Percentiles rank a stretch among this genome's conserved stretches.
phyloP scores from a whole-genome alignment of 768 basidiomycete species.

The Omphalotus guepiniiformis region DNA sequence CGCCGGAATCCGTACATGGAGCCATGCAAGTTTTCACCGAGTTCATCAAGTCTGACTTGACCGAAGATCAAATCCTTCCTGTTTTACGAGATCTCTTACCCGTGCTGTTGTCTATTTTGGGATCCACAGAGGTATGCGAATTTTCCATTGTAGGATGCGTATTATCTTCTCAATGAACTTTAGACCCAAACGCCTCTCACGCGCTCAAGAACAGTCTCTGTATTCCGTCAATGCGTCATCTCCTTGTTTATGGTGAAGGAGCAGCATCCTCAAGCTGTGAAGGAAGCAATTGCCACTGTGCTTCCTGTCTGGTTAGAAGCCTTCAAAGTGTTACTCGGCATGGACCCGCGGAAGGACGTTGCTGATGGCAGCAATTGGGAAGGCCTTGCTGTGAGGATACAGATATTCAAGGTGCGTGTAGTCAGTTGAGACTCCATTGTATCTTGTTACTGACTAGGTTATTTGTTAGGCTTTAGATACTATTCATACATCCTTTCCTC shows the following conservation, averaged over 20 bases:
- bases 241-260: constrained; percentile 95
- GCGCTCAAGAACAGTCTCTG: constrained; percentile 78
- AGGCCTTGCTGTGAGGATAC: constrained; percentile 69
- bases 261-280: constrained; percentile 82
- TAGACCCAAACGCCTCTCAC: constrained; percentile 75
- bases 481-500: constrained; percentile 80
- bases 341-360: constrained; percentile 63
- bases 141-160: neutral
- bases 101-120: constrained; percentile 76
- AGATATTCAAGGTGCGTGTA: constrained; percentile 73
- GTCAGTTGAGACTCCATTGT: neutral
- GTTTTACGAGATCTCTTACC: constrained; percentile 88
- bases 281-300: constrained; percentile 74
- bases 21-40: constrained; percentile 96
- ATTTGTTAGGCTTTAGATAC: constrained; percentile 72
- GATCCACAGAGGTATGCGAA: constrained; percentile 59
- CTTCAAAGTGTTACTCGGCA: constrained; percentile 69
- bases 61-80: constrained; percentile 92
- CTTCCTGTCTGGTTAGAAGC: constrained; percentile 92
- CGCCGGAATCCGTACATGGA: constrained; percentile 80
- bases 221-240: constrained; percentile 86
- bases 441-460: constrained; percentile 2
- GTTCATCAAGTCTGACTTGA: constrained; percentile 88
- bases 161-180: constrained; percentile 5
- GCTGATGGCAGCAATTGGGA: constrained; percentile 69